Conservation (phyloP, 202 grass and related monocot genomes). For the Panicum virgatum region DNA sequence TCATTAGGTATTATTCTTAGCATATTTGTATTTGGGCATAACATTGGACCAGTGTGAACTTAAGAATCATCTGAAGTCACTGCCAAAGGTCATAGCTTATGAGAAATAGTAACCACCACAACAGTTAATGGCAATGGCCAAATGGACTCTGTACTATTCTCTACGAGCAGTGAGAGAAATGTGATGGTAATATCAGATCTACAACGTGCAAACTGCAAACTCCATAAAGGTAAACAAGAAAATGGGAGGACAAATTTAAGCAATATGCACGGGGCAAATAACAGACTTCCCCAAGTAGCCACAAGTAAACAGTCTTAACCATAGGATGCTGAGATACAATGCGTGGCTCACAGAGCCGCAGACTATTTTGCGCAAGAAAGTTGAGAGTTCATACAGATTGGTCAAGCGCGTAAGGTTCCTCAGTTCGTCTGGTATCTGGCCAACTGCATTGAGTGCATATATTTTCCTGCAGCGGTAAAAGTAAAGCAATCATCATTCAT, state of each 20-base stretch:
- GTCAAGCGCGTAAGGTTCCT: conserved; percentile 55
- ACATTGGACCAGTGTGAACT: neutral
- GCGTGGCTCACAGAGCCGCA: too few species aligned
- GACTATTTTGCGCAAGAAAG: neutral
- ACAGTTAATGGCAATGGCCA: neutral
- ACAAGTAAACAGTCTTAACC: neutral
- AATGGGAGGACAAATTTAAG: neutral
- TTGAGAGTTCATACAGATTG: conserved; percentile 48
- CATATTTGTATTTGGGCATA: neutral
- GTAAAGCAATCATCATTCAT: neutral
- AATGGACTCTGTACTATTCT: neutral
- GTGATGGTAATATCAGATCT: neutral
- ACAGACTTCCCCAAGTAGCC: neutral
- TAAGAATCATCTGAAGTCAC: neutral
- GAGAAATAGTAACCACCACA: neutral
- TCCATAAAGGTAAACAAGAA: neutral
- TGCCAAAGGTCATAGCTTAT: neutral
- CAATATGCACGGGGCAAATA: neutral
- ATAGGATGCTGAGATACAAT: neutral
- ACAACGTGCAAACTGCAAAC: neutral
- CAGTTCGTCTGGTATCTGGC: conserved; percentile 63
- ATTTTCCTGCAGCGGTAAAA: conserved; percentile 54
- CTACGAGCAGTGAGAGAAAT: neutral
- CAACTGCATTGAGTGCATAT: conserved; percentile 33
- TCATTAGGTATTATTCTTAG: neutral